Conservation (phyloP, 768 basidiomycete genomes). For the Panus rudis region DNA sequence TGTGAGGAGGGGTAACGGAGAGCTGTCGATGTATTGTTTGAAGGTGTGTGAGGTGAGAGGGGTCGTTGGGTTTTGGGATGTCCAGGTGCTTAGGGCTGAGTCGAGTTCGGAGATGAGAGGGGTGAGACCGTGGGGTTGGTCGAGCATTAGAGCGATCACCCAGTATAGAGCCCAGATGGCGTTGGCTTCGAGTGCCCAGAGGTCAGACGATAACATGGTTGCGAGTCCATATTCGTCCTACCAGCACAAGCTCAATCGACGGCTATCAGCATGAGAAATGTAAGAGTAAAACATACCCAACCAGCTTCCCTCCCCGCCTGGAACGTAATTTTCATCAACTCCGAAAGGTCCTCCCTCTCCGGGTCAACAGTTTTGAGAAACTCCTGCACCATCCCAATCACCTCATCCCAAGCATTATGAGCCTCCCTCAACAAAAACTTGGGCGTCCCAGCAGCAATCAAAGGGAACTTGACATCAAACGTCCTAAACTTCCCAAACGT, state of each 20-base stretch:
- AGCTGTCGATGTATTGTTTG: neutral
- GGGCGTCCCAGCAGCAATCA: slow-evolving; percentile 12
- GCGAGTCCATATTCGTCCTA: slow-evolving; percentile 13
- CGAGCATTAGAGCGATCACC: slow-evolving; percentile 13
- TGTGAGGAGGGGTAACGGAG: slow-evolving; percentile 13
- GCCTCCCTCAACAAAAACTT: slow-evolving; percentile 11
- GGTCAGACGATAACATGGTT: slow-evolving; percentile 6
- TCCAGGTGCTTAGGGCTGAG: slow-evolving; percentile 8
- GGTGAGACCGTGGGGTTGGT: slow-evolving; percentile 14
- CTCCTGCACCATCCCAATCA: slow-evolving; percentile 8
- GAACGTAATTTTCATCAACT: slow-evolving; percentile 1
- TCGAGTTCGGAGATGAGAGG: slow-evolving; percentile 16
- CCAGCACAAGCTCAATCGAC: neutral
- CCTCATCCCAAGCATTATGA: slow-evolving; percentile 9
- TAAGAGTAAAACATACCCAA: slow-evolving; percentile 8
- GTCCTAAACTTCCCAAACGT: slow-evolving; percentile 9
- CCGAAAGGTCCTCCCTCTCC: slow-evolving; percentile 1
- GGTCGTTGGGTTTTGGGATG: slow-evolving; percentile 7
- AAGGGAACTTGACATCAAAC: slow-evolving; percentile 17
- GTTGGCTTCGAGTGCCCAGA: slow-evolving; percentile 21
- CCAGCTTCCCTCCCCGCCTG: neutral
- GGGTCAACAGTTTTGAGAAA: slow-evolving; percentile 4
- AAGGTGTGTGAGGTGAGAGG: slow-evolving; percentile 2
- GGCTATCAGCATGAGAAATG: neutral
- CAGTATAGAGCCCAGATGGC: slow-evolving; percentile 17